phyloP scores from a whole-genome alignment of 2,329 filamentous ascomycete species.

The Mariannaea elegans region DNA sequence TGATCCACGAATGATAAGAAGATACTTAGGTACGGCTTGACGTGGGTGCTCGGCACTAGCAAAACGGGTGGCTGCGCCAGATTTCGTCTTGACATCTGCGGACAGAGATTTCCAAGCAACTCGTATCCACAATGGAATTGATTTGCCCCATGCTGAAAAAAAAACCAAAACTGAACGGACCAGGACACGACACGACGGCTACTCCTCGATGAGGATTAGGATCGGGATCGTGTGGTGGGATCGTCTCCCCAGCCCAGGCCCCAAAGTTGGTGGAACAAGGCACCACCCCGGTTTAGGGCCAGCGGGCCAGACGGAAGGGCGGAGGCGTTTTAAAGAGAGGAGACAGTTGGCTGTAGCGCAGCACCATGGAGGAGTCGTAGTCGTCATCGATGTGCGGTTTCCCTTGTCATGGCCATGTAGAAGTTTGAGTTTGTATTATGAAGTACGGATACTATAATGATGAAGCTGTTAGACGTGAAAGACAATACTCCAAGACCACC shows the following conservation, averaged over 20 bases:
- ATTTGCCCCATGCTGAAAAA: neutral
- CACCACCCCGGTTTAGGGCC: slow-evolving; percentile 4
- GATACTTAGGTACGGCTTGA: neutral
- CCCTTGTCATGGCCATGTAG: too few relatives aligned
- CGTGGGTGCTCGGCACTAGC: neutral
- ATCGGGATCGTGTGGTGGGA: slow-evolving; percentile 20
- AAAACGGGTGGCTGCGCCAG: neutral
- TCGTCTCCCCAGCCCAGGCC: slow-evolving; percentile 4
- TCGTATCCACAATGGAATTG: neutral
- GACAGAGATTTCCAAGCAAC: neutral
- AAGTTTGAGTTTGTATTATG: too few relatives aligned
- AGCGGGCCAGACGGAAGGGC: neutral
- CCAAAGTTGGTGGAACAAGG: neutral
- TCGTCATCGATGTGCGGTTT: slow-evolving; percentile 13
- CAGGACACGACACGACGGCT: slow-evolving; percentile 5
- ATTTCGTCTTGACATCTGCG: neutral
- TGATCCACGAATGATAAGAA: too few relatives aligned
- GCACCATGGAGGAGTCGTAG: neutral
- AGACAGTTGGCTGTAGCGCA: neutral
- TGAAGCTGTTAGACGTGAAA: neutral
- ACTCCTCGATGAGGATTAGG: slow-evolving; percentile 12
- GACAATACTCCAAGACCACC: neutral
- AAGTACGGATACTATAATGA: too few relatives aligned
- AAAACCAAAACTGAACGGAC: neutral
- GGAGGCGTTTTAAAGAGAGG: neutral